Conservation (phyloP, 306 rosid genomes). For the Benincasa hispida region DNA sequence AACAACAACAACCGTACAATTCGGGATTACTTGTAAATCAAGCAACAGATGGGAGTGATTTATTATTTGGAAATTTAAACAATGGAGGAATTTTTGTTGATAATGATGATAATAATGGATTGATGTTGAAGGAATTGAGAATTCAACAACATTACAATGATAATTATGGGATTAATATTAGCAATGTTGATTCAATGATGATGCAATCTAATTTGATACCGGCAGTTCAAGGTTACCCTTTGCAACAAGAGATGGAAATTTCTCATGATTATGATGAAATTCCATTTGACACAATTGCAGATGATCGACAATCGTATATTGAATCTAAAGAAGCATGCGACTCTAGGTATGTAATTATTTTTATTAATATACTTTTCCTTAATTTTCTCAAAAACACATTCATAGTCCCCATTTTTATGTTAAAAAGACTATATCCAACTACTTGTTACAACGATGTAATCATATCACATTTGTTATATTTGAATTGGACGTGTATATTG, state of each 20-base stretch:
- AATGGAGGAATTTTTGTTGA: neutral
- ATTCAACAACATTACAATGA: slow-evolving; percentile 1
- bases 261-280: slow-evolving; percentile 15
- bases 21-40: neutral
- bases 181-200: slow-evolving; percentile 6
- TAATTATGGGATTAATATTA: neutral
- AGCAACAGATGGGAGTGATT: neutral
- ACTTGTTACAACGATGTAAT: too few relatives aligned
- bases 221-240: neutral
- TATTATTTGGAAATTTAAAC: neutral
- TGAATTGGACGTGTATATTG: too few relatives aligned
- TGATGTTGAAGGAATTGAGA: slow-evolving; percentile 4
- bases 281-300: slow-evolving; percentile 22
- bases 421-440: too few relatives aligned
- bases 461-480: too few relatives aligned
- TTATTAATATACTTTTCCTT: too few relatives aligned
- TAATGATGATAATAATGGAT: neutral
- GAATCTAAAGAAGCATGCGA: slow-evolving; percentile 25
- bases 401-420: too few relatives aligned
- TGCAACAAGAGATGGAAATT: slow-evolving; percentile 17
- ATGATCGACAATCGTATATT: slow-evolving; percentile 13
- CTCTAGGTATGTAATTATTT: slow-evolving; percentile 19
- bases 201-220: slow-evolving; percentile 1
- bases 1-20: neutral
- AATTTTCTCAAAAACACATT: too few relatives aligned